These are phyloP conservation scores for Styphnolobium japonicum DNA, from an alignment of 306 rosid species.

Conservation along the genomic window DNA sequence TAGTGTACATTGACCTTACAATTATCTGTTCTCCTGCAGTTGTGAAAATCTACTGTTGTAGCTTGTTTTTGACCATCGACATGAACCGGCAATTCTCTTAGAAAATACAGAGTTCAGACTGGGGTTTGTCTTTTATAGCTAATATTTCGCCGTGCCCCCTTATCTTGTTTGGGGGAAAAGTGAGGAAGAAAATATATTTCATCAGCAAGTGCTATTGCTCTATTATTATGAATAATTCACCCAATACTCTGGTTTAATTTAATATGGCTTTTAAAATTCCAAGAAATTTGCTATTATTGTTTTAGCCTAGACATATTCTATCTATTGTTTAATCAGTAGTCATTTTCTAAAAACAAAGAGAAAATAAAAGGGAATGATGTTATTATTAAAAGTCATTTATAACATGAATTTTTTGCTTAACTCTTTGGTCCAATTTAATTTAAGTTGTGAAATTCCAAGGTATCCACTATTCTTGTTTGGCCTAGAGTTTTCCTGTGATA, in stretches of 20 bases:
- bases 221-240: background rate
- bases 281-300: too few species aligned
- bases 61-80: background rate
- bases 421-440: background rate
- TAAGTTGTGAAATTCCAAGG: background rate
- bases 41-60: background rate
- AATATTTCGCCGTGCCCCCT: too few species aligned
- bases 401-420: background rate
- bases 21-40: background rate
- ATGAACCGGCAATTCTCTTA: background rate
- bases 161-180: background rate
- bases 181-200: background rate
- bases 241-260: too few species aligned
- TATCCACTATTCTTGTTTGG: background rate
- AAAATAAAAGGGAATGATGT: background rate
- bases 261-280: too few species aligned
- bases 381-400: background rate
- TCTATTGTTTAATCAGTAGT: background rate
- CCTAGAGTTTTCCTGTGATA: background rate
- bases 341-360: background rate
- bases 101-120: background rate
- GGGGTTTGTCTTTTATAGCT: background rate
- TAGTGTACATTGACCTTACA: constrained; percentile 23
- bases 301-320: background rate
- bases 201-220: background rate